Evolutionary conservation across 2,329 filamentous ascomycete genomes (phyloP).

Genomic region (Orbilia oligospora): DNA sequence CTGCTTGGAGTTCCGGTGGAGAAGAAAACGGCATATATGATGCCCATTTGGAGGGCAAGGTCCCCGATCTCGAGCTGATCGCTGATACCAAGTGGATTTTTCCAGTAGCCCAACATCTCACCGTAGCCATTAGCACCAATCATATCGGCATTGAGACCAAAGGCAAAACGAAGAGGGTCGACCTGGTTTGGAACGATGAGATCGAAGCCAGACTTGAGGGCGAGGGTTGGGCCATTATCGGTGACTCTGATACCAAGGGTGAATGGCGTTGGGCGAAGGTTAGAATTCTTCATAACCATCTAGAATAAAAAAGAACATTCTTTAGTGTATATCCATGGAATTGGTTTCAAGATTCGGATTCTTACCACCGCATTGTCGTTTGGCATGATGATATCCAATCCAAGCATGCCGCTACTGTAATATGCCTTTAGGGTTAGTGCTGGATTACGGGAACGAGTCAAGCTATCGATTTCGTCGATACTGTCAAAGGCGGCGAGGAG

Average conservation of each 20-base stretch:
- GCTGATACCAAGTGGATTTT: constrained; percentile 28
- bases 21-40: constrained; percentile 25
- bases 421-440: constrained; percentile 23
- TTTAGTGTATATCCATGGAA: background rate
- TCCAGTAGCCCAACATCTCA: constrained; percentile 36
- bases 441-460: constrained; percentile 24
- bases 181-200: constrained; percentile 28
- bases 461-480: constrained; percentile 30
- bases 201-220: constrained; percentile 28
- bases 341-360: too few species aligned
- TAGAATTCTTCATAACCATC: constrained; percentile 35
- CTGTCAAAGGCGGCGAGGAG: constrained; percentile 30
- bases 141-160: constrained; percentile 29
- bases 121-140: constrained; percentile 30
- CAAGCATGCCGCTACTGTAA: constrained; percentile 8
- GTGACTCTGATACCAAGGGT: constrained; percentile 20
- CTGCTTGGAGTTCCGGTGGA: constrained; percentile 22
- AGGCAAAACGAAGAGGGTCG: constrained; percentile 17
- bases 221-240: constrained; percentile 10
- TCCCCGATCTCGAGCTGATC: constrained; percentile 26
- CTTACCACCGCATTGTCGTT: constrained; percentile 21
- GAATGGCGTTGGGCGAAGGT: constrained; percentile 24
- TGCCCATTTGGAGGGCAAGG: constrained; percentile 28
- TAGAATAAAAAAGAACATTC: background rate
- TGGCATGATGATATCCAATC: constrained; percentile 26